Percentiles rank a stretch among this genome's conserved stretches.
phyloP scores from a whole-genome alignment of 371 early-diverging fungal species.

The Cokeromyces recurvatus region DNA sequence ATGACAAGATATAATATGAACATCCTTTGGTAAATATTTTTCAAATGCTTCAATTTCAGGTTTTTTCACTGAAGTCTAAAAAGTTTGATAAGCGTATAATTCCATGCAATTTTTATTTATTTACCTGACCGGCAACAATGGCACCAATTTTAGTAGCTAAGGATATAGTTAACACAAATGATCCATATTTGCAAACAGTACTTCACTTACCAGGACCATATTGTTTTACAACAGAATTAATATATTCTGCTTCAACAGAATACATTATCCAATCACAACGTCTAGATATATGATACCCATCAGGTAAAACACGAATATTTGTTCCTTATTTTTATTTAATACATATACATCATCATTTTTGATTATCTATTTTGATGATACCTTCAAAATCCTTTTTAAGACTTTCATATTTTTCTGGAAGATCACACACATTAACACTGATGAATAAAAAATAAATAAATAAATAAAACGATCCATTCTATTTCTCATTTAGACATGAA shows the following conservation, averaged over 20 bases:
- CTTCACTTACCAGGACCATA: slow-evolving; percentile 87
- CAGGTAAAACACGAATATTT: slow-evolving; percentile 64
- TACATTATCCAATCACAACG: slow-evolving; percentile 89
- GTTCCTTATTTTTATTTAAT: no score
- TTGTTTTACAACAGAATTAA: slow-evolving; percentile 71
- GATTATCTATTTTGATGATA: no score
- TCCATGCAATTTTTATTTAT: neutral
- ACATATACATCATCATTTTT: no score
- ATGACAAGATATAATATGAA: slow-evolving; percentile 90
- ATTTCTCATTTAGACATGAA: neutral
- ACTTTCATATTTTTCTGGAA: slow-evolving; percentile 66
- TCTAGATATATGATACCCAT: slow-evolving; percentile 84
- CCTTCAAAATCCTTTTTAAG: slow-evolving; percentile 60
- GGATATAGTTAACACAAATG: no score
- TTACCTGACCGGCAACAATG: slow-evolving; percentile 75
- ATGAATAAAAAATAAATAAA: neutral
- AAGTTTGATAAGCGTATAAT: neutral
- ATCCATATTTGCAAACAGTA: no score
- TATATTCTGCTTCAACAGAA: slow-evolving; percentile 89
- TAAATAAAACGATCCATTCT: neutral
- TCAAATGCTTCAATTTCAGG: slow-evolving; percentile 91
- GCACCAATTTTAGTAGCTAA: slow-evolving; percentile 85
- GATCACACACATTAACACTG: slow-evolving; percentile 85
- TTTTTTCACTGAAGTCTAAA: slow-evolving; percentile 88
- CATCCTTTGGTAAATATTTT: slow-evolving; percentile 79